Percentiles rank a stretch among this genome's conserved stretches.
phyloP scores from a whole-genome alignment of 2,329 filamentous ascomycete species.

The Rutstroemia sp. region DNA sequence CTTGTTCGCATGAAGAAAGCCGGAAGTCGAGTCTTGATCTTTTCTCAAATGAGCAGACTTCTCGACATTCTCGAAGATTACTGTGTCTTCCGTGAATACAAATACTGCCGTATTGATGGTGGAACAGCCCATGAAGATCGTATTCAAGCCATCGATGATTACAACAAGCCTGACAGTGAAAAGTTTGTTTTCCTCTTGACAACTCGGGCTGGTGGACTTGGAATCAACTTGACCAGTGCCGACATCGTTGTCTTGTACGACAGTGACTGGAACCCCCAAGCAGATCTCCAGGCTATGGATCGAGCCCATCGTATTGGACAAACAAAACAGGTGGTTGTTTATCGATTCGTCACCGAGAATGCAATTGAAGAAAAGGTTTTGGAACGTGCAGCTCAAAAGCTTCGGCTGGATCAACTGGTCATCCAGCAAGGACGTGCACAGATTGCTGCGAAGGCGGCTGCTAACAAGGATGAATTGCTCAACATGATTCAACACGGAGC shows the following conservation, averaged over 20 bases:
- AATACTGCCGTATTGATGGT: conserved; percentile 96
- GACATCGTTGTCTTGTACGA: conserved; percentile 97
- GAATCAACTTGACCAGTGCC: conserved; percentile 91
- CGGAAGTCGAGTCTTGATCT: conserved; percentile 94
- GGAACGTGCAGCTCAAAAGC: conserved; percentile 91
- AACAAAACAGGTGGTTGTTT: conserved; percentile 95
- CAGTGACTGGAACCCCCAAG: conserved; percentile 98
- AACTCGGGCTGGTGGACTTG: conserved; percentile 88
- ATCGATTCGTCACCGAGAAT: conserved; percentile 94
- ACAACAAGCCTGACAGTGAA: conserved; percentile 92
- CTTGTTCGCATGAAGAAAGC: conserved; percentile 75
- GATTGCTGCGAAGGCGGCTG: conserved; percentile 80
- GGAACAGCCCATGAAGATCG: conserved; percentile 95
- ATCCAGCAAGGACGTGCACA: conserved; percentile 97
- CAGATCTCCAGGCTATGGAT: conserved; percentile 98
- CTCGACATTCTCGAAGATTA: conserved; percentile 97
- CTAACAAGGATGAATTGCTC: conserved; percentile 91
- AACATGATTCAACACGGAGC: conserved; percentile 99
- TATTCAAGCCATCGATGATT: conserved; percentile 95
- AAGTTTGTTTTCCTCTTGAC: conserved; percentile 96
- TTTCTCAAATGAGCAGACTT: conserved; percentile 98
- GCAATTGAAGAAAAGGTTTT: conserved; percentile 98
- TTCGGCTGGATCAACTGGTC: conserved; percentile 92
- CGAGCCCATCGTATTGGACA: conserved; percentile 97
- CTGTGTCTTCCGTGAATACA: conserved; percentile 88